Conservation (phyloP, 1,139 yeast species). For the Magnusiomyces suaveolens region DNA sequence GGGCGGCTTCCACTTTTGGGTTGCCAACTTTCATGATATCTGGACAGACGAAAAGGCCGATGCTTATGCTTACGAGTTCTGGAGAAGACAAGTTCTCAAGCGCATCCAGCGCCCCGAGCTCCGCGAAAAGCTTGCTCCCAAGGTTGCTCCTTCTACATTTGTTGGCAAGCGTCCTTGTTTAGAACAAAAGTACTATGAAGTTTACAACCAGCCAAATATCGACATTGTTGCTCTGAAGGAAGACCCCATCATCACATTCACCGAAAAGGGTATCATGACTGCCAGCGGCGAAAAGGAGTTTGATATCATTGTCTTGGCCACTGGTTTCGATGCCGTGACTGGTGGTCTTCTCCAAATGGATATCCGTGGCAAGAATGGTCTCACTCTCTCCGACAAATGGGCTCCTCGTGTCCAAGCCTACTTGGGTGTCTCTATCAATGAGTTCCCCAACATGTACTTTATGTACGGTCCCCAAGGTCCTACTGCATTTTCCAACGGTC, state of each 20-base stretch:
- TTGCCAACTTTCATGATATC: conserved; percentile 23
- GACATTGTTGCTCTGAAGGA: conserved; percentile 24
- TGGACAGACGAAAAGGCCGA: conserved; percentile 22
- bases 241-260: conserved; percentile 23
- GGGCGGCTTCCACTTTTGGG: conserved; percentile 27
- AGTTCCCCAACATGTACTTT: conserved; percentile 27
- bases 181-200: conserved; percentile 24
- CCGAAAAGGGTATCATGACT: conserved; percentile 22
- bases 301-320: conserved; percentile 27
- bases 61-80: conserved; percentile 23
- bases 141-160: conserved; percentile 23
- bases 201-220: conserved; percentile 27
- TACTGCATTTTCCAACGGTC: conserved; percentile 28
- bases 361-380: conserved; percentile 19
- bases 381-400: conserved; percentile 23
- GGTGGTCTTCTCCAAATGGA: conserved; percentile 28
- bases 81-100: conserved; percentile 22
- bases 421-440: conserved; percentile 23
- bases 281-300: conserved; percentile 21
- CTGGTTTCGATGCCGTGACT: conserved; percentile 29
- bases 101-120: conserved; percentile 24
- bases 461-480: conserved; percentile 31
- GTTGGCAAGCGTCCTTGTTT: conserved; percentile 28
- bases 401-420: conserved; percentile 22
- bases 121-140: conserved; percentile 25